phyloP scores from a whole-genome alignment of 495 filamentous ascomycete species.

The Penicillium canariense region DNA sequence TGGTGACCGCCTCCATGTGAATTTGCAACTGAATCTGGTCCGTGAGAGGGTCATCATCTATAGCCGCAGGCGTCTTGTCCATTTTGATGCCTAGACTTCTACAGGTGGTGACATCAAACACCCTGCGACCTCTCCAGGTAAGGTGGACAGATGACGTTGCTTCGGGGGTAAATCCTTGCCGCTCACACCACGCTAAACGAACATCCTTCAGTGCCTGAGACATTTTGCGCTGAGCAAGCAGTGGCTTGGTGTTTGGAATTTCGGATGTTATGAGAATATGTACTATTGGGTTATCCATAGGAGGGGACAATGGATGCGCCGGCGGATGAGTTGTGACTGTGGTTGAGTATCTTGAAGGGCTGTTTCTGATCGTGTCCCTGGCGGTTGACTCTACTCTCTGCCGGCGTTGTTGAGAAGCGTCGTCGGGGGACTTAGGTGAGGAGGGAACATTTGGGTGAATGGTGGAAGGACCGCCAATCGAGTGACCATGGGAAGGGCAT shows the following conservation, averaged over 20 bases:
- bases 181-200: conserved; percentile 63
- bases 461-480: background rate
- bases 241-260: conserved; percentile 57
- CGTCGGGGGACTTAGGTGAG: background rate
- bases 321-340: background rate
- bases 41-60: conserved; percentile 30
- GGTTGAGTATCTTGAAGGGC: background rate
- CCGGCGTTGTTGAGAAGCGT: background rate
- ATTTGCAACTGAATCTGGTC: conserved; percentile 38
- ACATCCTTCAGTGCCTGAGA: conserved; percentile 65
- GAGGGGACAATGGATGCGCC: background rate
- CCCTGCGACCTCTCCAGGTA: conserved; percentile 71
- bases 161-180: conserved; percentile 51
- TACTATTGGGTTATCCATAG: conserved; percentile 48
- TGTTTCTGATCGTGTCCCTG: background rate
- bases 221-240: conserved; percentile 66
- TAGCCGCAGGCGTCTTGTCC: conserved; percentile 35
- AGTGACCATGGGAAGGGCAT: background rate
- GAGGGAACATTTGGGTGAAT: background rate
- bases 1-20: conserved; percentile 72
- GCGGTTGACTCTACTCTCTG: background rate
- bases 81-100: conserved; percentile 58
- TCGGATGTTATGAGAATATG: conserved; percentile 69
- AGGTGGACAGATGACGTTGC: conserved; percentile 59
- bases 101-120: conserved; percentile 74